Percentiles rank a stretch among this genome's conserved stretches.
Conservation (phyloP, 176 grass and related monocot species). For the Lolium rigidum region DNA sequence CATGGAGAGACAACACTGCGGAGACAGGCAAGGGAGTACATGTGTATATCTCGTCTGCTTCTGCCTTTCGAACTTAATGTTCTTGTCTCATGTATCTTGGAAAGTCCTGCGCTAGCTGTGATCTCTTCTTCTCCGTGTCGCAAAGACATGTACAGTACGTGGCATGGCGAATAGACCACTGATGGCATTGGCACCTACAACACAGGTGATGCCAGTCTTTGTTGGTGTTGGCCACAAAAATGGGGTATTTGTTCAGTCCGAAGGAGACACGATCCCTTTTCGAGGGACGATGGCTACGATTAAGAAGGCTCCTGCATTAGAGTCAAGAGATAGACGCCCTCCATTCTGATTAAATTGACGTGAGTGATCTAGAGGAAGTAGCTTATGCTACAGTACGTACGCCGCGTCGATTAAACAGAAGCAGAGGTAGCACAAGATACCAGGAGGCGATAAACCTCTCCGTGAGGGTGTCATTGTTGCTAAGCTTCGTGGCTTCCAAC, state of each 20-base stretch:
- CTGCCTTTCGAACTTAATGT: constrained; percentile 6
- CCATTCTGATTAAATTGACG: too few species aligned
- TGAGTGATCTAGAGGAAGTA: too few species aligned
- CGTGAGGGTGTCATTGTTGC: too few species aligned
- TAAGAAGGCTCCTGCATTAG: too few species aligned
- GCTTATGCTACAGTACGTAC: too few species aligned
- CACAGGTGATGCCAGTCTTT: background rate
- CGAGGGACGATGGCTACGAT: background rate
- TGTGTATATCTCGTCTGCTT: background rate
- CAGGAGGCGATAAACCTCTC: too few species aligned
- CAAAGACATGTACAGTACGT: background rate
- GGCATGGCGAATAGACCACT: background rate
- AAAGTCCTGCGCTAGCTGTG: background rate
- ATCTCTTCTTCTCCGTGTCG: constrained; percentile 11
- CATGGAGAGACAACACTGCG: background rate
- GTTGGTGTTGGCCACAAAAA: background rate
- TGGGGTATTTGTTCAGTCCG: background rate
- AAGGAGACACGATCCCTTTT: background rate
- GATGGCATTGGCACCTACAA: constrained; percentile 2
- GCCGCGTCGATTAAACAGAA: too few species aligned
- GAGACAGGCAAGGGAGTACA: background rate
- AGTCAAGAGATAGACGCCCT: too few species aligned
- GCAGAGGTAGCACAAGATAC: too few species aligned
- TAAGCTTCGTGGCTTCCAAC: too few species aligned
- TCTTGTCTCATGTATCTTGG: background rate